Base-by-base conservation (phyloP, 805 yeast genomes). In the Gaillardinia entomophila region DNA sequence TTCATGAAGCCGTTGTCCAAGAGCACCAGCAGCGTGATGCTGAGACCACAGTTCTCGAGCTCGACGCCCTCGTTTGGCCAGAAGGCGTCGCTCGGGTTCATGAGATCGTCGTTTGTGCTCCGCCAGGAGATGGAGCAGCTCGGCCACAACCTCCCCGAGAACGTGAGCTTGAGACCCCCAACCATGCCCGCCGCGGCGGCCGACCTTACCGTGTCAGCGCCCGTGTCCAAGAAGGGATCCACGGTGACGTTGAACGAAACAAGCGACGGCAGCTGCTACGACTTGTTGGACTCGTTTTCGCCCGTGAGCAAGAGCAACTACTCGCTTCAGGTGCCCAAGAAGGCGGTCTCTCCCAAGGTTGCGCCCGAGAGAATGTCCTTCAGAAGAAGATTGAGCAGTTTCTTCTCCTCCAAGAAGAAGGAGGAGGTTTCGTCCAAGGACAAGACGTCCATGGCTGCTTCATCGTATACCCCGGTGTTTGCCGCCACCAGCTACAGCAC, bases 71-170 rank as follows among this genome's bases (percentile, higher is more conserved):
- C 43, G 14, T 36, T 41, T 12, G 31, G 48, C 30, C 48, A 43
- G 37, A 47, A 65, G 30, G 70, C 63, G 18, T 65, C 71, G 2
- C 37, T 57, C 30, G 71, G 71, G 0, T 66, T 66, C 42, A 66
- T 66, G 71, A 59, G 65, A 48, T 52, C 61, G 32, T 58, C 67
- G 25, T 65, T 58, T 42, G 49, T 66, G 12, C 59, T 66, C 49
- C 62, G 62, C 51, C 60, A 59, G 48, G 70, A 62, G 38, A 57
- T 64, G 54, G 57, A 54, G 12, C 34, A 14, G 14, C 11, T 11
- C 11, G 66, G 67, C 4, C 53, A 33, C 38, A 57, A 57, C 36
- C 34, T 35, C 12, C 57, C 63, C 10, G 66, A 59, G 35, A 57
- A 57, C 38, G 57, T 53, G n/a, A 31, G 40, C 16, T 30, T 30